Evolutionary conservation across 2,329 filamentous ascomycete species (phyloP), one percentile per base, ranked within the genome.

Genomic region (Colletotrichum sp.): DNA sequence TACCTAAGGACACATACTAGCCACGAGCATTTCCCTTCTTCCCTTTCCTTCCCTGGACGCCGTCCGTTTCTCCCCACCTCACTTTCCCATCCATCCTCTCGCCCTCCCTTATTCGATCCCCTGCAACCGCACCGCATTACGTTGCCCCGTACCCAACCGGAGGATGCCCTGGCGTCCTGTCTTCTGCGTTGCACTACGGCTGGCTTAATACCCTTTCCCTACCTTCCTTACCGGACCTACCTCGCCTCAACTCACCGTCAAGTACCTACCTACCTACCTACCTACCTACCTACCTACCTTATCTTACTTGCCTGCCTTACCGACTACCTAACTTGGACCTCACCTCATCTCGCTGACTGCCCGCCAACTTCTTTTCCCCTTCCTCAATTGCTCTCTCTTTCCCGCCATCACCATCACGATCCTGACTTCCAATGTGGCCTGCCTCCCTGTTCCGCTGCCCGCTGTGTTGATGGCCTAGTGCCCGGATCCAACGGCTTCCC

Each of bases 381-480:
- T 48, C 55, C 26, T 74, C 34, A 24, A 34, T n/a, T 34, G 21
- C 55, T 34, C 48, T 48, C 21, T 14, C 34, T 73, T 65, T 62
- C 36, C 36, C 36, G 28, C 18, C 24, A 32, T 28, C 34, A 56
- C n/a, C 69, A 66, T 34, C 32, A 21, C 30, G 28, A n/a, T n/a
- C 28, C 58, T 61, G 12, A 32, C 32, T 34, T 67, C 32, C 69
- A 65, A 72, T 74, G 69, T 63, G 36, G 59, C 61, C 36, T 9
- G 32, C 63, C 62, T 59, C 62, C 43, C 12, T 66, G 24, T 18
- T 48, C 38, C n/a, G 61, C 43, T n/a, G 32, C 32, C 28, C 62
- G 55, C 62, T 67, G 55, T 67, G 73, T 69, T 72, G 69, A 74
- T 74, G 73, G 69, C 73, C 63, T 74, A 74, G 56, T 66, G 36